phyloP scores from a whole-genome alignment of 2,329 filamentous ascomycete species.

The Ilyonectria robusta region DNA sequence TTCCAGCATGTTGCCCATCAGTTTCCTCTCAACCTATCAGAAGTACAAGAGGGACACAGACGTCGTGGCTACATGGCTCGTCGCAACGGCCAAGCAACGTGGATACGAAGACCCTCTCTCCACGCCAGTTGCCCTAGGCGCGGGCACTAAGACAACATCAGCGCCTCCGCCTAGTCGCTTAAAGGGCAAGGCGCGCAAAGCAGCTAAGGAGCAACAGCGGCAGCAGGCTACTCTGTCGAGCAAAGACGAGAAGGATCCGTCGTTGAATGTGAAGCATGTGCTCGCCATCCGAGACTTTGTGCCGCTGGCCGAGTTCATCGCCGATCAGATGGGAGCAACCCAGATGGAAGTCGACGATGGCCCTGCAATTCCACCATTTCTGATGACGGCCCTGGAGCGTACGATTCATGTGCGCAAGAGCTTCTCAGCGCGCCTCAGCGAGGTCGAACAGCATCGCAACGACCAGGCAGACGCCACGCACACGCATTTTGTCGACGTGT shows the following conservation, averaged over 20 bases:
- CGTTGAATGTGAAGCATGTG: conserved; percentile 5
- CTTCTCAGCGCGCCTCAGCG: neutral
- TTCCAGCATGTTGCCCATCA: neutral
- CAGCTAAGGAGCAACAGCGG: neutral
- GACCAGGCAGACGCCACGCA: neutral
- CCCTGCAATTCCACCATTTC: neutral
- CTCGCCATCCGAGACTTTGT: conserved; percentile 16
- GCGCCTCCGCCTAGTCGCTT: neutral
- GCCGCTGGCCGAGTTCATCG: conserved; percentile 13
- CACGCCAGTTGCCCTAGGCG: neutral
- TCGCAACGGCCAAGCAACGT: conserved; percentile 2
- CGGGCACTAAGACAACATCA: neutral
- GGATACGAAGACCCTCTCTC: neutral
- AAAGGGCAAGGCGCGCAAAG: conserved; percentile 3
- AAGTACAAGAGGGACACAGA: conserved; percentile 15
- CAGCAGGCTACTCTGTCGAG: neutral
- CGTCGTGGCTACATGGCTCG: conserved; percentile 7
- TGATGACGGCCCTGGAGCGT: neutral
- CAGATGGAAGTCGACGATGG: neutral
- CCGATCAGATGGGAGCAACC: neutral
- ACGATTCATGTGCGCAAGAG: conserved; percentile 6
- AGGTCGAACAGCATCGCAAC: neutral
- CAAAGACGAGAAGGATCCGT: neutral
- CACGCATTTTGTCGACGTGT: conserved; percentile 7
- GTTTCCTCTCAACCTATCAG: conserved; percentile 6